Conservation (phyloP, 1,139 yeast genomes). For the Lodderomyces pseudojiufengensis region DNA sequence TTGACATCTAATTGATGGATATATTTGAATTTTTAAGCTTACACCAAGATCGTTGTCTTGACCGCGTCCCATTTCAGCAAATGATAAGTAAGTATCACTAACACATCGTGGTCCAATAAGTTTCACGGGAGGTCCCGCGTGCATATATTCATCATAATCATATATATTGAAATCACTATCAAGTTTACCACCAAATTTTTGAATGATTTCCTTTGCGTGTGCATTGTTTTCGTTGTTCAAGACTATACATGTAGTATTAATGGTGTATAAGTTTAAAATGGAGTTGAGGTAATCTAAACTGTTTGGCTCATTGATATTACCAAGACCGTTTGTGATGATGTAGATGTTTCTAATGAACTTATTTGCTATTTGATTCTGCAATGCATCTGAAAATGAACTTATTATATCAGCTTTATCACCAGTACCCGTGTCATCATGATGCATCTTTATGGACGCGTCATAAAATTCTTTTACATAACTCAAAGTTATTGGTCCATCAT, state of each 20-base stretch:
- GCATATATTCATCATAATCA: constrained; percentile 14
- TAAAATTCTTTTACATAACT: constrained; percentile 16
- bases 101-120: constrained; percentile 34
- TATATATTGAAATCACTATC: constrained; percentile 1
- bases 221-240: constrained; percentile 22
- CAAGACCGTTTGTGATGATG: constrained; percentile 40
- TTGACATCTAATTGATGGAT: constrained; percentile 57
- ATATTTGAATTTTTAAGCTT: constrained; percentile 54
- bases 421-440: constrained; percentile 7
- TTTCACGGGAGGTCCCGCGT: constrained; percentile 26
- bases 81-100: constrained; percentile 35
- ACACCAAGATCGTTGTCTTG: constrained; percentile 13
- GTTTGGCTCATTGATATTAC: not conserved
- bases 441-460: constrained; percentile 8
- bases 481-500: constrained; percentile 24
- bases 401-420: constrained; percentile 18
- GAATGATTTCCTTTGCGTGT: constrained; percentile 16
- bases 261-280: constrained; percentile 6
- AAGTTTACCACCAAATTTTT: constrained; percentile 13
- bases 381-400: constrained; percentile 27
- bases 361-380: constrained; percentile 13
- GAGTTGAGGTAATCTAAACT: not conserved
- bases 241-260: constrained; percentile 28
- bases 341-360: constrained; percentile 39
- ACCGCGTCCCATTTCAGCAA: constrained; percentile 26